Evolutionary conservation across 441 rosid species (phyloP).

Genomic region (Jatropha multifida): DNA sequence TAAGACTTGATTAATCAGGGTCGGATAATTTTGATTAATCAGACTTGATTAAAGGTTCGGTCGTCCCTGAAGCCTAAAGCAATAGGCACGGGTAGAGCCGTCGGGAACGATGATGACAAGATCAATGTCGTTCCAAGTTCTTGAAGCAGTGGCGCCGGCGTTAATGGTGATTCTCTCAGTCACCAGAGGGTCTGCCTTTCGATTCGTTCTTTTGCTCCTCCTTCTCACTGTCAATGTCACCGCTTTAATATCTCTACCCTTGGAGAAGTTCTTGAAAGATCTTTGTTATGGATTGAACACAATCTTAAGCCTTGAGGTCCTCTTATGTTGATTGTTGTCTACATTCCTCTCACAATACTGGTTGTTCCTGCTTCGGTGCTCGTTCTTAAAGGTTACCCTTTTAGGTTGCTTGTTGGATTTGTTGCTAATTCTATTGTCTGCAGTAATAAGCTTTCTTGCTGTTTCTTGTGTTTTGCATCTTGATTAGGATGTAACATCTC

Average conservation of each 20-base stretch:
- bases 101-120: background rate
- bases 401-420: constrained; percentile 90
- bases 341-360: constrained; percentile 88
- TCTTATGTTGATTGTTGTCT: constrained; percentile 79
- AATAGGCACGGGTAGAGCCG: background rate
- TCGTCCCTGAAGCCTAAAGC: background rate
- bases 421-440: constrained; percentile 77
- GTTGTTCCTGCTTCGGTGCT: constrained; percentile 98
- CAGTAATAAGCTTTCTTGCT: too few relatives aligned
- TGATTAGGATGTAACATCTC: too few relatives aligned
- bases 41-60: background rate
- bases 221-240: background rate
- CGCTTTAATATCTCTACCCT: background rate
- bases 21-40: background rate
- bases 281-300: constrained; percentile 88
- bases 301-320: constrained; percentile 99
- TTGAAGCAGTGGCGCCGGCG: background rate
- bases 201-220: background rate
- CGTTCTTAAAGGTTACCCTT: constrained; percentile 68
- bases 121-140: background rate
- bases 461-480: too few relatives aligned
- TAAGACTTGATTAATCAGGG: too few relatives aligned
- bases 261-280: constrained; percentile 62
- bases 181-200: background rate
- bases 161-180: background rate